Evolutionary conservation across 768 basidiomycete genomes (phyloP), one percentile per base, ranked within the genome.

Genomic region (Russula griseocarnosa): DNA sequence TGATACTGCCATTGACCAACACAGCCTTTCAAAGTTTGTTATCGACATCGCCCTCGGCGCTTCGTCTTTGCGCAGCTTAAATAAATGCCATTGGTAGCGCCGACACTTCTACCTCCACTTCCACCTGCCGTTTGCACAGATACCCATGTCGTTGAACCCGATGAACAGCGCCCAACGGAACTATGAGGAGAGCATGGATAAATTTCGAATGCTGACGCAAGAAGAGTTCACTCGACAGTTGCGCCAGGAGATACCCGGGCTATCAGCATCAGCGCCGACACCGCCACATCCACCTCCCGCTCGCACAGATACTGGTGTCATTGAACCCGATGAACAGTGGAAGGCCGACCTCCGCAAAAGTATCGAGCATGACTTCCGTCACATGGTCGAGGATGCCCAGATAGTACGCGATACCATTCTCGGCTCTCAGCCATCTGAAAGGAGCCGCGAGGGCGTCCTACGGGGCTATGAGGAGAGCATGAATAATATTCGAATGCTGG

Each of bases 291-390:
- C 59, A 38, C 66, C 57, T n/a, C 54, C 63, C 14, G 40, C 61
- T 52, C 59, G 60, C 47, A 65, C 64, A 38, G 65, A 59, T 42
- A 32, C 32, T 59, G 26, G 20, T 28, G 18, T 24, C 55, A 36
- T 61, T 42, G 68, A 67, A 53, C 68, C 54, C 34, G 60, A 69
- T 58, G 68, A 69, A 5, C 58, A 58, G 30, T 67, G 66, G 66
- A 69, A 69, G 38, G 49, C 52, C 42, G 66, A 67, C n/a, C 28
- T 62, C 18, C 51, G 44, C 38, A 64, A 49, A 22, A 55, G 66
- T 32, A 65, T 69, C 60, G 68, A 69, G 46, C 53, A 42, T 20
- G n/a, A 22, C 34, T 60, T 69, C 44, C 44, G 32, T 38, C 47
- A 26, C 13, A 67, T 67, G 66, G 66, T 69, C 47, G 42, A 64